Base-by-base conservation (phyloP, 495 filamentous ascomycete genomes). In the Glarea lozoyensis region DNA sequence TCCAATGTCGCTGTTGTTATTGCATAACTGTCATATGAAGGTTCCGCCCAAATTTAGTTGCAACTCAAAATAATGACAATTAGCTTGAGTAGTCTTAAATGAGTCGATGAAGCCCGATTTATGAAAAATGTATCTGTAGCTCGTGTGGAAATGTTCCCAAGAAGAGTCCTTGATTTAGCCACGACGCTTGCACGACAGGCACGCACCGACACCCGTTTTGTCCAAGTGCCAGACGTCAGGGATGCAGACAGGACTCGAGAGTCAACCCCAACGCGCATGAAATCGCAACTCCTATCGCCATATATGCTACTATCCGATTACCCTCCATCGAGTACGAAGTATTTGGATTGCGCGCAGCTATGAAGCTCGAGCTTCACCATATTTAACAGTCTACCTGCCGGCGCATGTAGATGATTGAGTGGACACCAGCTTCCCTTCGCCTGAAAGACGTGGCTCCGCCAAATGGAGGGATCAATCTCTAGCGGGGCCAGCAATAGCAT, bases 391-490 rank as follows among this genome's bases (percentile, higher is more conserved):
- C 31, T 12, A 32, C 3, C 21, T 19, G 17, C n/a, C 4, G 1
- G 10, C 11, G 23, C 20, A 36, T 29, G 19, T 55, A 51, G 40
- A 50, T 55, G 52, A 39, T 18, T 44, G 45, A 37, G 24, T 34
- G 17, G 12, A 16, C 13, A 34, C 15, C 24, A 21, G 23, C 22
- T 38, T 18, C 7, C 5, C 9, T 20, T 20, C 34, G 21, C 45
- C 21, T 15, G 48, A 37, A 56, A 25, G 43, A 52, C 53, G 53
- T 56, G 45, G 49, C 48, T 53, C 53, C 48, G 54, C 46, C 46
- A 50, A 50, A 57, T 57, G 54, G 54, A 55, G 22, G 48, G 47
- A 40, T 41, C 52, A 50, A 34, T 43, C n/a, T 52, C 49, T 40
- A 53, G 43, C 47, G 51, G 55, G 49, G 43, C 52, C 45, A 46